Evolutionary conservation across 2,329 filamentous ascomycete genomes (phyloP), one percentile per base, ranked within the genome.

Genomic region (Hymenoscyphus occultus): DNA sequence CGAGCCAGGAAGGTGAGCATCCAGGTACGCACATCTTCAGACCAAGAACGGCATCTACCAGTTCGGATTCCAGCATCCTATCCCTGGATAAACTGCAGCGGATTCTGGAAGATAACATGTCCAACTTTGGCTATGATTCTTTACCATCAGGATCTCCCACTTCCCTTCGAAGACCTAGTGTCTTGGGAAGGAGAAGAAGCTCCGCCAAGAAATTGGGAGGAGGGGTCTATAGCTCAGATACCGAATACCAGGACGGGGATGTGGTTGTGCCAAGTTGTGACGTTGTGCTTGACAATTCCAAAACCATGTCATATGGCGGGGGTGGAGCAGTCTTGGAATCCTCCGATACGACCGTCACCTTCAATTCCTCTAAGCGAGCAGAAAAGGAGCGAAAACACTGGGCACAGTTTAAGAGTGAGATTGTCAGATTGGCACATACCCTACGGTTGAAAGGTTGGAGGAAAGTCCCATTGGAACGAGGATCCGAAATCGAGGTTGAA

Each of bases 361-460:
- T 79, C 2, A 74, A 78, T 56, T 78, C 77, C 2, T 79, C 78
- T 60, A 81, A 80, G 63, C 80, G 78, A 65, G 81, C 82, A 48
- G 82, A 84, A 39, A 92, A 90, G 74, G 91, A 94, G 66, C 84
- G 82, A 54, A 88, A 91, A 74, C 88, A 88, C 2, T 97, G 94
- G 95, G 75, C 85, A n/a, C 81, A 77, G 9, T 99, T 97, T 83
- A 97, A 97, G 77, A 90, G 88, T 66, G 94, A 99, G 75, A 95
- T 98, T 68, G 84, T 98, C 63, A 90, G 93, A 45, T 83, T 98
- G 65, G 84, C 92, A 0, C 95, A 98, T 76, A 99, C 95, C 0
- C 81, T 99, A 61, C 87, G 88, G 62, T 83, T 98, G 39, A 97
- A 96, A 76, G 92, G 94, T 10, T 99, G 95, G 95, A 87, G 93